Evolutionary conservation across 176 grass and related monocot species (phyloP), one percentile per base, ranked within the genome.

Genomic region (Coix lacrymajobi): DNA sequence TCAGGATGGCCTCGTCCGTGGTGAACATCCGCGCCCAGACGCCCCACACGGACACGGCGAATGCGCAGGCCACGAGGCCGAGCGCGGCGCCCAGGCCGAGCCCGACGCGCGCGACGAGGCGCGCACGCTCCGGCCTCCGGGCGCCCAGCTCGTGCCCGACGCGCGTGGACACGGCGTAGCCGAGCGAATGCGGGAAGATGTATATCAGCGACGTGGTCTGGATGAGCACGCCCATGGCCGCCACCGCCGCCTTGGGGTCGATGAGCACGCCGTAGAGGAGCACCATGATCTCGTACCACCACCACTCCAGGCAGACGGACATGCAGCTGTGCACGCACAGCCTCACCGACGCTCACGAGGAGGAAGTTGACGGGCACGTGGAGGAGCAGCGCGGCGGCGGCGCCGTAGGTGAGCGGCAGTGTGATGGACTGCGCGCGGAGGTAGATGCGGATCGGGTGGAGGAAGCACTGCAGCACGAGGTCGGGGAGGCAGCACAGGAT

Each of bases 211-310:
- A 97, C 3, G 94, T 97, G 24, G 91, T 97, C 86, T 97, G 94
- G 12, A 97, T 97, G 24, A 97, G 89, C 43, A 97, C 84, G 19
- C 94, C 94, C 94, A 97, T 97, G 3, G 91, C 83, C 26, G 94
- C 91, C 77, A 97, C 87, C 36, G 94, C 88, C 54, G 94, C 92
- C 84, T 94, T 93, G 9, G 94, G 94, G 75, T 94, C 87, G 25
- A 81, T 28, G 24, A 97, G 94, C 69, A 93, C 73, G 72, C 94
- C 94, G 48, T 91, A 97, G 77, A 97, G 91, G 10, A 97, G 83
- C 81, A 97, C 89, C 89, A 93, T 97, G 81, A 97, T 97, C 89
- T 97, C 94, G 67, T 97, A 97, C 94, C 94, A 97, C 94, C 94
- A 97, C 94, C 94, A 97, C 49, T 97, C 94, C 26, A 97, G 22